These are phyloP conservation scores for Vachellia pachyceras DNA, from an alignment of 306 rosid species.

Conservation along the genomic window DNA sequence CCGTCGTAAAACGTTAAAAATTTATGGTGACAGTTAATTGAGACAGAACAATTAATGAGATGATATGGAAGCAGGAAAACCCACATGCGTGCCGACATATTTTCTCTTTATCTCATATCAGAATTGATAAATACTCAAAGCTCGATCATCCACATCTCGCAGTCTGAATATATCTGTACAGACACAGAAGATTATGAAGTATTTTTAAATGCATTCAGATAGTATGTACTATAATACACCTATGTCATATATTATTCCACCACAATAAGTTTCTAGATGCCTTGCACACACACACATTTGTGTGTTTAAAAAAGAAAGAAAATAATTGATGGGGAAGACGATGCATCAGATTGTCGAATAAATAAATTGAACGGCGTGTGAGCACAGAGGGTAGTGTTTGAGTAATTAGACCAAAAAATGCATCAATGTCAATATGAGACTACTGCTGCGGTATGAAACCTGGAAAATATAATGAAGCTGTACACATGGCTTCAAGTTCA, in stretches of 20 bases:
- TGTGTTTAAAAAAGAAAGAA: no score
- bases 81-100: slow-evolving; percentile 24
- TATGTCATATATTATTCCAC: background rate
- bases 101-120: background rate
- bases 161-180: background rate
- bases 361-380: background rate
- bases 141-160: background rate
- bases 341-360: background rate
- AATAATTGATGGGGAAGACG: background rate
- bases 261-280: background rate
- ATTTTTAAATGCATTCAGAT: background rate
- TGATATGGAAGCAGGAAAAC: background rate
- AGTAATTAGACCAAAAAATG: background rate
- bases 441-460: background rate
- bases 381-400: background rate
- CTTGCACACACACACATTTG: background rate
- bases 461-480: background rate
- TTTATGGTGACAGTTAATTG: background rate
- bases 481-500: background rate
- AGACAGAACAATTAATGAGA: background rate
- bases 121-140: background rate
- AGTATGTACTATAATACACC: no score
- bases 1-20: background rate
- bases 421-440: background rate
- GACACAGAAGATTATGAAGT: background rate